Base-by-base conservation (phyloP, 1,284 basidiomycete species). In the Rhodotorula sp. region DNA sequence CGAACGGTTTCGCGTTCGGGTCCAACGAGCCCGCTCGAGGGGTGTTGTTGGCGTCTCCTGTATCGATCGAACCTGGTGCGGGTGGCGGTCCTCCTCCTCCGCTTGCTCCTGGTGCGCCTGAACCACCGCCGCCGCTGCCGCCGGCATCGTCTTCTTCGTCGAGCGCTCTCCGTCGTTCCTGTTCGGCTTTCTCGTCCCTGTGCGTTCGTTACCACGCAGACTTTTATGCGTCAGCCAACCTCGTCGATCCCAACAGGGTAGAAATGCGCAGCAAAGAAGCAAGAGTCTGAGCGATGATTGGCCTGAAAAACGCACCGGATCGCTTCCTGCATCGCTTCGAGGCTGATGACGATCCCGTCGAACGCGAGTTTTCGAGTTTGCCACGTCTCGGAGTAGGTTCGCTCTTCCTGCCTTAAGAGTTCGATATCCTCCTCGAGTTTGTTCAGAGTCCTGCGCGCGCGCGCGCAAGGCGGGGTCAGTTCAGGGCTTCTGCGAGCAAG, bases 351-450 rank as follows among this genome's bases (percentile, higher is more conserved):
- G 48, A 78, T 76, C n/a, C 66, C 65, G 28, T 70, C 74, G 55
- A 78, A 78, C 3, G 69, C 72, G 23, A 61, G 57, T 48, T 71
- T 72, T 10, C 77, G 74, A 16, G 43, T 38, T n/a, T 48, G 26
- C 77, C 76, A 78, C 8, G 76, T 76, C n/a, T 66, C 59, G 1
- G 67, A 56, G 59, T 77, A 78, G n/a, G 50, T 67, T 28, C 49
- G 73, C 68, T 49, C 77, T 74, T 18, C 65, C 43, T 54, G 62
- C 58, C 43, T 16, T 28, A 78, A 65, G 1, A 64, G 47, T 8
- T 54, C 43, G 21, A 78, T 73, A 59, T 78, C 78, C 18, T 60
- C 52, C 12, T 67, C 31, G 3, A 78, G 68, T 19, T 52, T 55
- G 47, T 38, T 47, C 54, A 55, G 64, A n/a, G 68, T 68, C 47